Conservation (phyloP, 129 eudicot species). For the Chrysanthemum seticuspe region DNA sequence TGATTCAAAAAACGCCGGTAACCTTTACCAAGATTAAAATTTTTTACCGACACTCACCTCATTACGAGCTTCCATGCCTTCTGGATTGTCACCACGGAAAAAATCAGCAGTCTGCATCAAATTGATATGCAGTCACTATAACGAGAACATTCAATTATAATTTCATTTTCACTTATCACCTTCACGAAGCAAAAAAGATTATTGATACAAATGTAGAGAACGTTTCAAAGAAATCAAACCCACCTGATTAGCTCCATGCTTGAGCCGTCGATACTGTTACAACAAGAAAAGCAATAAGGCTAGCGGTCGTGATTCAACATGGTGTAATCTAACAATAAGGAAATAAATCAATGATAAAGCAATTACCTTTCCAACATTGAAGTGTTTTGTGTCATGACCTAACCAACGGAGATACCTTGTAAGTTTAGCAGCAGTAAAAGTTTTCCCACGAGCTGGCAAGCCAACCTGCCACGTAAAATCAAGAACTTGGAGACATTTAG, state of each 20-base stretch:
- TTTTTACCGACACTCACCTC: constrained; percentile 59
- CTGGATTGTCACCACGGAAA: constrained; percentile 97
- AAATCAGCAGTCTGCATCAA: constrained; percentile 87
- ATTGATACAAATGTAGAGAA: background rate
- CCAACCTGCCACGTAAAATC: constrained; percentile 67
- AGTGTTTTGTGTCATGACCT: constrained; percentile 98
- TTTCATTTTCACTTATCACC: background rate
- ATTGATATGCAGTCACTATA: background rate
- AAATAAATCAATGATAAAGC: background rate
- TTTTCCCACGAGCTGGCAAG: constrained; percentile 99
- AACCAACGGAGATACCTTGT: constrained; percentile 99
- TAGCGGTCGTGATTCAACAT: constrained; percentile 17
- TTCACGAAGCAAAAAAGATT: background rate
- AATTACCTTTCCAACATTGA: constrained; percentile 96
- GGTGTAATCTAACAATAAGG: background rate
- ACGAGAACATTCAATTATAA: background rate
- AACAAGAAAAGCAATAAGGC: constrained; percentile 26
- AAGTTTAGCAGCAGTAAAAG: constrained; percentile 97
- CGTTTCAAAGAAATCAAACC: constrained; percentile 3
- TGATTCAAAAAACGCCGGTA: background rate
- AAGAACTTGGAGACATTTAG: background rate
- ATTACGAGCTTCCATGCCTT: constrained; percentile 97
- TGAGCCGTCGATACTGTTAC: constrained; percentile 90
- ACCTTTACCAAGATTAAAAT: background rate
- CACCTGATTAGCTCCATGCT: constrained; percentile 98